A percentile compares a stretch with the other conserved stretches of the same genome.
Evolutionary conservation across 2,329 filamentous ascomycete species (phyloP).

Genomic region (Stagonosporopsis cucurbitacearum): DNA sequence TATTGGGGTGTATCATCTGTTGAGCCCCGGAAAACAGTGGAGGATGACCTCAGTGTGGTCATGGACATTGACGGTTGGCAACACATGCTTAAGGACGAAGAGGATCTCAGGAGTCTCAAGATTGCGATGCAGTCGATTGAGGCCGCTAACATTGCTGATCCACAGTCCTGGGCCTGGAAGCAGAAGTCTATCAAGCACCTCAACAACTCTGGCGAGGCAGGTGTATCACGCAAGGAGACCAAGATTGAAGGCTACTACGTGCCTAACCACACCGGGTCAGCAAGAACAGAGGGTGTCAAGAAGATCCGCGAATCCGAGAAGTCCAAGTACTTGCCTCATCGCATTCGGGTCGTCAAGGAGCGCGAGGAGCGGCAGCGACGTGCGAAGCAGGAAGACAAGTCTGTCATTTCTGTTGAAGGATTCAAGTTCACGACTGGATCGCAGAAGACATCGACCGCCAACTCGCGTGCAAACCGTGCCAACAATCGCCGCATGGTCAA

Average conservation of each 20-base stretch:
- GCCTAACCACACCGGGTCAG: constrained; percentile 81
- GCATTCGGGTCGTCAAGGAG: constrained; percentile 92
- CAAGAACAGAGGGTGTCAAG: constrained; percentile 90
- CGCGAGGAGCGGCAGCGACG: constrained; percentile 88
- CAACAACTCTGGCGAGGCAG: constrained; percentile 64
- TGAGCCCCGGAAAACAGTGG: constrained; percentile 67
- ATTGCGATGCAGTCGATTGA: constrained; percentile 57
- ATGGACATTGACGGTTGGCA: constrained; percentile 76
- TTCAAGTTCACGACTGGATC: constrained; percentile 70
- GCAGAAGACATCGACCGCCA: constrained; percentile 83
- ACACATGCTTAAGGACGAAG: constrained; percentile 70
- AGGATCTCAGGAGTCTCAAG: constrained; percentile 66
- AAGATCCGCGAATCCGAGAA: constrained; percentile 98
- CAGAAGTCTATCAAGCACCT: constrained; percentile 75
- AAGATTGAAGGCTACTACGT: constrained; percentile 77
- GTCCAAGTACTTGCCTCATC: constrained; percentile 96
- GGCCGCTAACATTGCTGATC: constrained; percentile 61
- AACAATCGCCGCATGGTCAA: constrained; percentile 95
- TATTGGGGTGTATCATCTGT: constrained; percentile 67
- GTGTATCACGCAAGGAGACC: constrained; percentile 59
- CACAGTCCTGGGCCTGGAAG: constrained; percentile 71
- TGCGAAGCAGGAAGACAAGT: constrained; percentile 65
- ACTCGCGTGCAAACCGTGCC: constrained; percentile 90
- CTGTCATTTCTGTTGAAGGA: constrained; percentile 42
- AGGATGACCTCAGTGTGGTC: constrained; percentile 68